phyloP scores from a whole-genome alignment of 2,329 filamentous ascomycete species.

The Cordyceps farinosa region DNA sequence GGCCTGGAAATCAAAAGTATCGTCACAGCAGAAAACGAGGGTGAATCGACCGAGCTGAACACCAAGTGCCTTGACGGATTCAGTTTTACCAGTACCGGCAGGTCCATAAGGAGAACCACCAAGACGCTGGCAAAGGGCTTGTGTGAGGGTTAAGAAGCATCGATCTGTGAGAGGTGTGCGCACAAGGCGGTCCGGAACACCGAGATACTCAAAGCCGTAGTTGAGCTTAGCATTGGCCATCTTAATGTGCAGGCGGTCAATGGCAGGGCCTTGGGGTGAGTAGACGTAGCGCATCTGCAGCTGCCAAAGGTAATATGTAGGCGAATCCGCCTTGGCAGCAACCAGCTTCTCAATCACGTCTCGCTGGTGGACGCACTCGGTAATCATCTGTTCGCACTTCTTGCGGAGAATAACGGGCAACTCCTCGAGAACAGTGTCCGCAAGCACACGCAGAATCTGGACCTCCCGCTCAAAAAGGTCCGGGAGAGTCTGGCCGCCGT shows the following conservation, averaged over 20 bases:
- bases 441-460: constrained; percentile 78
- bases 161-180: constrained; percentile 95
- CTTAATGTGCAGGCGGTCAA: constrained; percentile 81
- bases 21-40: constrained; percentile 98
- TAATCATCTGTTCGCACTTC: constrained; percentile 98
- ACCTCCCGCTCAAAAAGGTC: constrained; percentile 78
- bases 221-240: constrained; percentile 96
- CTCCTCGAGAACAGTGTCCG: constrained; percentile 84
- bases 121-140: constrained; percentile 89
- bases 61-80: constrained; percentile 97
- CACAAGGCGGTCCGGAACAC: constrained; percentile 92
- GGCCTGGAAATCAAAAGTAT: constrained; percentile 98
- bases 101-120: constrained; percentile 97
- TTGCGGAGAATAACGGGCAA: constrained; percentile 83
- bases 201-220: constrained; percentile 97
- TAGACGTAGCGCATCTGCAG: constrained; percentile 98
- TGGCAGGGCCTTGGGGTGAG: constrained; percentile 71
- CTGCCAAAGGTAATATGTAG: constrained; percentile 87
- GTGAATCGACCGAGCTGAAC: constrained; percentile 96
- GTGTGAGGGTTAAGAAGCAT: constrained; percentile 96
- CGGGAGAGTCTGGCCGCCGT: constrained; percentile 66
- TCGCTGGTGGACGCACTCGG: constrained; percentile 96
- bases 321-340: constrained; percentile 66
- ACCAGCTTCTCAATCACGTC: constrained; percentile 88
- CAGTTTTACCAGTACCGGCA: constrained; percentile 96